Evolutionary conservation across 2,329 filamentous ascomycete species (phyloP), one percentile per base, ranked within the genome.

Genomic region (Tolypocladium capitatum): DNA sequence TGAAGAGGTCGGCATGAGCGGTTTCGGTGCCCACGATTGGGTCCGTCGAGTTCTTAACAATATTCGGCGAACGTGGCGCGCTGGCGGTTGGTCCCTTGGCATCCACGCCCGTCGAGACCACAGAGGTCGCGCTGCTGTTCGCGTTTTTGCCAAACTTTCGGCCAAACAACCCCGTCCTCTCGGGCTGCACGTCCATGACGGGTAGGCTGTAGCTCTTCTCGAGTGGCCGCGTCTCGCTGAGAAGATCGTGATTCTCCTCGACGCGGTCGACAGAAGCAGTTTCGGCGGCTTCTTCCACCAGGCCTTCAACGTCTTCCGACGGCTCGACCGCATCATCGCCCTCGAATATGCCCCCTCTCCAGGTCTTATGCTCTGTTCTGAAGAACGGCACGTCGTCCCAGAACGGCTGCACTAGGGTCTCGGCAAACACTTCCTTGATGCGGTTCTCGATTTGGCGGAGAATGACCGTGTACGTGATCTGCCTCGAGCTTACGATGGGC

Each of bases 341-440:
- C 31, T 76, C 72, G 59, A 80, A 98, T 20, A 97, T 84, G 0
- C 92, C 92, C 11, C 91, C 92, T 55, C 92, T 78, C 73, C 87
- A 89, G 20, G 71, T 68, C 62, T 95, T 88, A 48, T 78, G 72
- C 48, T 82, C 75, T 0, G 89, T 97, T 56, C 85, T 80, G 60
- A 88, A 84, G 64, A 98, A 97, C 0, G 92, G 89, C 24, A 88
- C 76, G 61, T 98, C 92, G 54, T 98, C 92, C 91, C 92, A 98
- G 60, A 94, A 94, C 0, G 92, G 92, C 48, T 84, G 72, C 2
- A 98, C 92, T 20, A 97, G 65, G 1, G 89, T 95, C 67, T 98
- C 92, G 10, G 85, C 86, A 51, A 98, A 76, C 9, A 96, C 89
- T 64, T 96, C 90, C 59, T 94, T 86, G 62, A 98, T 96, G 45